A percentile compares a stretch with the other conserved stretches of the same genome.
Evolutionary conservation across 768 basidiomycete species (phyloP).

Genomic region (Trametes cingulata): DNA sequence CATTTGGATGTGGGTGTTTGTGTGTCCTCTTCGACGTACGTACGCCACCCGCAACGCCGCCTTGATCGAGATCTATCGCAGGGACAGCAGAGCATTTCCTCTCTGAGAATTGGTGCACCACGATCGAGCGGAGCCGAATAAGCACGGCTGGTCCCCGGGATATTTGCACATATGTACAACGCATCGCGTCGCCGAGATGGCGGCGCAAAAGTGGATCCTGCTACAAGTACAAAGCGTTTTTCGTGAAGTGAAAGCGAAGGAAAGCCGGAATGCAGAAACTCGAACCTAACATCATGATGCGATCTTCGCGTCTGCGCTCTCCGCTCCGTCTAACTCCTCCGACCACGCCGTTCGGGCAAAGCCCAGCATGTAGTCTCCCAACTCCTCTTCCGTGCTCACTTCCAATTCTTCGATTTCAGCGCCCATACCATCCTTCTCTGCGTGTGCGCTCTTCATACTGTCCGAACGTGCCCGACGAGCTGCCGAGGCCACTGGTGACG

Average conservation of each 20-base stretch:
- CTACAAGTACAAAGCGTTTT: background rate
- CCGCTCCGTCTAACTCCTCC: background rate
- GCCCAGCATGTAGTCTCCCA: constrained; percentile 20
- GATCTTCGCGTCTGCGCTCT: background rate
- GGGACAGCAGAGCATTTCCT: background rate
- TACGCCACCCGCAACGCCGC: no score
- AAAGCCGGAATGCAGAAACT: background rate
- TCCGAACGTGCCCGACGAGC: background rate
- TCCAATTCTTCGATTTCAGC: constrained; percentile 4
- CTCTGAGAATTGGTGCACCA: background rate
- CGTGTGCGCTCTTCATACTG: background rate
- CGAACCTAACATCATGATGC: background rate
- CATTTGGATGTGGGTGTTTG: background rate
- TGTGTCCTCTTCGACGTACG: background rate
- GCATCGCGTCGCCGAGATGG: no score
- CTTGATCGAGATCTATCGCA: background rate
- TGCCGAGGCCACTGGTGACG: constrained; percentile 15
- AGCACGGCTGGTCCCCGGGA: no score
- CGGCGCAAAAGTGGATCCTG: background rate
- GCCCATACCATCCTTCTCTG: background rate
- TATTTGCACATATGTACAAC: no score
- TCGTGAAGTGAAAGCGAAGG: background rate
- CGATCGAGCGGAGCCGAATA: background rate
- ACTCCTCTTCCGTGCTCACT: background rate
- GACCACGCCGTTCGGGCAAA: constrained; percentile 16